Base-by-base conservation (phyloP, 2,329 filamentous ascomycete genomes). In the Phoma sp. region DNA sequence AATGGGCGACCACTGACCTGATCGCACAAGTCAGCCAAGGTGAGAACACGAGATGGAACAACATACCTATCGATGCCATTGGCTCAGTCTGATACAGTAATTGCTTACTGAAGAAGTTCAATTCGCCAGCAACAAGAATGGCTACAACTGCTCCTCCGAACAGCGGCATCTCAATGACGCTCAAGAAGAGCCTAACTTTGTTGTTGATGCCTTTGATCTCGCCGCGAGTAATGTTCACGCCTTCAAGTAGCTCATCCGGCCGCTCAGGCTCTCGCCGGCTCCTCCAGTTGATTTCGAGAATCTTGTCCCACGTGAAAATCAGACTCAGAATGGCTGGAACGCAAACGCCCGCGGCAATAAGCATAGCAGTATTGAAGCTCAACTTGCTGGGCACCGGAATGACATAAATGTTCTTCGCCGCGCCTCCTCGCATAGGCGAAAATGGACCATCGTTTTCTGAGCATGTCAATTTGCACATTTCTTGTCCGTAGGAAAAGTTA, bases 271-370 rank as follows among this genome's bases (percentile, higher is more conserved):
- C 76, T 35, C 78, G 80, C 0, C 75, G 72, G 36, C 71, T 76
- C 58, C 79, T 84, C 84, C 84, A 87, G 55, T 88, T 88, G 44
- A 82, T 80, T 56, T 87, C 81, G 2, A 87, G 70, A 4, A 89
- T 87, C 63, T 86, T 88, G 58, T 85, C 83, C 82, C 83, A 85
- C 73, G 85, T 88, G 0, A 82, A 85, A 0, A 85, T 76, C 8
- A 88, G 72, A 8, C 84, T 86, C 0, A 89, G 72, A 9, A 89
- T 81, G 1, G 86, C 84, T 0, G 86, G 85, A 2, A 90, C 82
- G 54, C 85, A 89, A 56, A 85, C 88, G 2, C 83, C 87, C 2
- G 86, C 85, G 0, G 85, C 81, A 1, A 89, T 75, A 2, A 89
- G 78, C 8, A 84, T 88, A 0, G 78, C 84, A 0, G 85, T 80